Base-by-base conservation (phyloP, 2,329 filamentous ascomycete species). In the Hymenoscyphus infarciens region DNA sequence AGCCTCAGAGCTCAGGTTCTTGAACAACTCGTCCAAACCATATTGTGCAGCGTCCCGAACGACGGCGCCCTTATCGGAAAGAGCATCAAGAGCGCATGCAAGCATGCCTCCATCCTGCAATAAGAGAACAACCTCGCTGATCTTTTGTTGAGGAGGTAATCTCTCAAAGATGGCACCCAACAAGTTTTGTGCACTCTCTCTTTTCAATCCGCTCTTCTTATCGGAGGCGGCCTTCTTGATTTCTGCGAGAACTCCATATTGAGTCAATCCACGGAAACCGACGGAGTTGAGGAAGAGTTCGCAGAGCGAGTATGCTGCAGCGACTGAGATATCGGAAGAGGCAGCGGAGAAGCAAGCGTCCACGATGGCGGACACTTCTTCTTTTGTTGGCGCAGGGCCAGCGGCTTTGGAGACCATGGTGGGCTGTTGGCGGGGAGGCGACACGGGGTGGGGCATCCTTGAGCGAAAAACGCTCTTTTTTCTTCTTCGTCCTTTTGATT, bases 131-230 rank as follows among this genome's bases (percentile, higher is more conserved):
- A 91, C 86, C 78, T 98, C 93, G 76, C 87, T 91, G 67, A 92
- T 78, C 60, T 86, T 88, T 74, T 95, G 89, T 68, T 87, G 84
- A 56, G 86, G 81, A 55, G 92, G 91, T 73, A 98, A 90, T 49
- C 90, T 87, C 81, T 99, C 95, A 72, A 98, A 94, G 56, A 99
- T 81, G 61, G 96, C 94, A 62, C 96, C 95, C 27, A 98, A 83
- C 52, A 96, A 88, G 76, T 97, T 96, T 86, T 98, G 96, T 68
- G 93, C 90, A 73, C 92, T 92, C 79, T 99, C 95, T 71, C 94
- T 85, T 70, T 85, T 86, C 45, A 89, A 83, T 16, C 89, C 89
- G 77, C 88, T 93, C 83, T 99, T 99, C 87, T 98, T 99, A 79
- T 98, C 92, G 70, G 82, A 80, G 3, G 94, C 92, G 42, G 91